Base-by-base conservation (phyloP, 805 yeast genomes). In the Zygosaccharomyces lentus region DNA sequence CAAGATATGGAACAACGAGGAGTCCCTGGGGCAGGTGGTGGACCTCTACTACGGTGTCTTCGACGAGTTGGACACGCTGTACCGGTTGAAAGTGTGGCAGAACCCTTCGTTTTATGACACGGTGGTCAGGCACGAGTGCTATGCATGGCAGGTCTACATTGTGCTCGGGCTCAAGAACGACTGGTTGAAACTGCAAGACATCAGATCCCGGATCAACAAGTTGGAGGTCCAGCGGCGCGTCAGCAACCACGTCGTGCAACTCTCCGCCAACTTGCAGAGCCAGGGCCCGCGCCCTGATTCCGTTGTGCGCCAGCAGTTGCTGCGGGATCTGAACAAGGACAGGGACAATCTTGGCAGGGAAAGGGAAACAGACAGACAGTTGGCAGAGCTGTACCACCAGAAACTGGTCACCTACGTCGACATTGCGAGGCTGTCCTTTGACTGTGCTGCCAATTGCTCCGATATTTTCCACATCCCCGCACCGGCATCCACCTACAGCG, bases 111-210 rank as follows among this genome's bases (percentile, higher is more conserved):
- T 68, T 2, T 49, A 65, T 5, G 47, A 58, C 10, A 52, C 75
- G 41, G 80, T 77, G 4, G 62, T 67, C 3, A 71, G 72, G 55
- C 87, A 84, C 59, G 87, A 81, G 62, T 70, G 81, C 2, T 66
- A 76, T 31, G 80, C 87, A 0, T 84, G 91, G 90, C 81, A 80
- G 66, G 72, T 73, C 45, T 85, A 80, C 56, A 78, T 85, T 15
- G 52, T 83, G 47, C 61, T 81, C 12, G 80, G 80, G 1, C 59
- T 82, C 41, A 76, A 78, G 58, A 74, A 74, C 46, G 76, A 80
- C 17, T 72, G 73, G 58, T 65, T 61, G 13, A 69, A 70, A 44
- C 64, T 78, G 42, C 66, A 66, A 34, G 57, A 57, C n/a, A 65
- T 78, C 19, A 62, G 65, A 10, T 74, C 70, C 35, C 71, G 72